Evolutionary conservation across 768 basidiomycete species (phyloP), one percentile per base, ranked within the genome.

Genomic region (Pleurotus tuber-regium): DNA sequence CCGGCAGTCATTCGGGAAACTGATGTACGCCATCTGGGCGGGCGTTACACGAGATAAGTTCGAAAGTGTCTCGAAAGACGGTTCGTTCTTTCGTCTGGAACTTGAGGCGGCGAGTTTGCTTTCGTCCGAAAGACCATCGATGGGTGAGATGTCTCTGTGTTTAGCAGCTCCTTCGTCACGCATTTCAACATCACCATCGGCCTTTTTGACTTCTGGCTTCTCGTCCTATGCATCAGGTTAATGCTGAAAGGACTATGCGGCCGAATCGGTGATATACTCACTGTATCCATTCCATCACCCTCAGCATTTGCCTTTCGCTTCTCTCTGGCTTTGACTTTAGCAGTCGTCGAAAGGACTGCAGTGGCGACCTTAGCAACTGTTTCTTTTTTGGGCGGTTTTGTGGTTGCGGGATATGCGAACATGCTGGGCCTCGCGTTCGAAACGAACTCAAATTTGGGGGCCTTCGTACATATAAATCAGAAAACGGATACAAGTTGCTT

Each of bases 11-110:
- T 73, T 54, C 0, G 92, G 84, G 80, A 98, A 96, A 41, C 82
- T 78, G 62, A 98, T 81, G 67, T 88, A 82, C n/a, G 81, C 71
- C 23, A 96, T 72, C 65, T 99, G 97, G 0, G 86, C 83, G 16
- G 95, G 91, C 2, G 89, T 92, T 18, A 98, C 95, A 43, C 97
- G 86, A 16, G 92, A 89, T 63, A 98, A 87, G 73, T 99, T 99
- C 18, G 83, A 72, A 9, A 91, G 73, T 53, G 71, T 78, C 70
- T 97, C 92, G 10, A 75, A 87, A 2, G 78, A 69, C 1, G 91
- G 84, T 62, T 99, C 97, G 12, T 69, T 62, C 66, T 86, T 91
- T 61, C 83, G 83, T 58, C 76, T 74, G 14, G 44, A 29, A 6
- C n/a, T 50, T 12, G 68, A 57, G 52, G 69, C 53, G n/a, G n/a